These are phyloP conservation scores for Gamarada debralockiae DNA, from an alignment of 495 filamentous ascomycete species.

Conservation along the genomic window DNA sequence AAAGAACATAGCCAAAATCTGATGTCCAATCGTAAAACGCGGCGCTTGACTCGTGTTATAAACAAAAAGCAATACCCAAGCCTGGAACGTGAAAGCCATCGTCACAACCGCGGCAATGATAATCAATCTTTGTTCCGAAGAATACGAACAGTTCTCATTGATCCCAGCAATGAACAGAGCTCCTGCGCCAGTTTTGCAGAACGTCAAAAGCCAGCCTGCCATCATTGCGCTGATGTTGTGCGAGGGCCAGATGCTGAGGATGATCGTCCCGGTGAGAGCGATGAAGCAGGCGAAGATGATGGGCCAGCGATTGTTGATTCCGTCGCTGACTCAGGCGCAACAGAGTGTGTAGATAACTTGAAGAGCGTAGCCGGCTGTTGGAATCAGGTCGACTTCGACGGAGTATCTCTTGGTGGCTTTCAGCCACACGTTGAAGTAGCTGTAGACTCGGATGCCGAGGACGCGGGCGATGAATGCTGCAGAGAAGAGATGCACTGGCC, in stretches of 20 bases:
- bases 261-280: slow-evolving; percentile 15
- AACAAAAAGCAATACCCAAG: too few species aligned
- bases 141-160: slow-evolving; percentile 10
- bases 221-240: slow-evolving; percentile 24
- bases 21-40: too few species aligned
- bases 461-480: slow-evolving; percentile 18
- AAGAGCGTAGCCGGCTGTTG: slow-evolving; percentile 24
- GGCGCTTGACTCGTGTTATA: too few species aligned
- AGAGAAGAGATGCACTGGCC: slow-evolving; percentile 21
- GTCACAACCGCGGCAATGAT: too few species aligned
- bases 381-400: slow-evolving; percentile 32
- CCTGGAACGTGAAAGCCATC: too few species aligned
- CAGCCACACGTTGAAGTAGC: slow-evolving; percentile 27
- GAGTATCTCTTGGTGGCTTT: slow-evolving; percentile 27
- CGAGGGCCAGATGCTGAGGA: slow-evolving; percentile 19
- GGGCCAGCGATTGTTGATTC: slow-evolving; percentile 13
- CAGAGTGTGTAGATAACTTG: slow-evolving; percentile 19
- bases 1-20: too few species aligned
- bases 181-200: slow-evolving; percentile 20
- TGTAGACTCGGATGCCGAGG: slow-evolving; percentile 19
- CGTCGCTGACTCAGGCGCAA: slow-evolving; percentile 20
- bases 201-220: slow-evolving; percentile 24
- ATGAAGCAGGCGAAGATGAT: slow-evolving; percentile 19
- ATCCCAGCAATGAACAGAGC: slow-evolving; percentile 22
- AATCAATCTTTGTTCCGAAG: slow-evolving; percentile 7